Conservation (phyloP, 108 stramenopile genomes). For the Hondaea fermentalgiana region DNA sequence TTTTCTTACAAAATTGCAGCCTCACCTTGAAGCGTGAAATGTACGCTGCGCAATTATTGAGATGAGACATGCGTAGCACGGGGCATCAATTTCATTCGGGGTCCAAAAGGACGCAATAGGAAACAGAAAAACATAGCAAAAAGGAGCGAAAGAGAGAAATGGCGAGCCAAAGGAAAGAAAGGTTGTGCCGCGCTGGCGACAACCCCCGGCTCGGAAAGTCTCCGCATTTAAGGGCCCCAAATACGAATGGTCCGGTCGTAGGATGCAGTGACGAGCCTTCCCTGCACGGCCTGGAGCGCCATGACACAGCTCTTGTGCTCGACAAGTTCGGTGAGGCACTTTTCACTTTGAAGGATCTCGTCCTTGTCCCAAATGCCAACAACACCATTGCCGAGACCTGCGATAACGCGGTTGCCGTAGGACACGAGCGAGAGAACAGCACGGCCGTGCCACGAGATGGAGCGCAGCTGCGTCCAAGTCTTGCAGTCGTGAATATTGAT, state of each 20-base stretch:
- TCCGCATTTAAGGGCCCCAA: not conserved
- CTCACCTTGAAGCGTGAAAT: no score
- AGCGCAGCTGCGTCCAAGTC: not conserved
- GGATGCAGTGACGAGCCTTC: not conserved
- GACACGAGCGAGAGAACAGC: not conserved
- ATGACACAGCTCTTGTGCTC: conserved; percentile 16
- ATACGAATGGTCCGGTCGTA: not conserved
- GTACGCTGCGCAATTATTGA: no score
- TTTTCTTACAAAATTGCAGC: no score
- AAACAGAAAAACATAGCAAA: no score
- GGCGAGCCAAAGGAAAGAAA: no score
- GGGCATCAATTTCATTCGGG: no score
- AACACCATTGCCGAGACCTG: not conserved
- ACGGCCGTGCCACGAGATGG: not conserved
- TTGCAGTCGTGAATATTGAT: conserved; percentile 17
- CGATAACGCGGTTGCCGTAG: not conserved
- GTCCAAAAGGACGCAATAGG: no score
- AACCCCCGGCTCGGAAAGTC: no score
- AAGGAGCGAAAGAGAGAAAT: no score
- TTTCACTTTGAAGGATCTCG: not conserved
- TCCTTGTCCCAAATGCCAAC: not conserved
- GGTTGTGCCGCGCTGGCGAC: no score
- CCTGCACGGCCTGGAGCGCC: not conserved
- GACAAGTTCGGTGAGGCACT: not conserved
- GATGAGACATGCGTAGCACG: no score